These are phyloP conservation scores for Xenoacremonium recifei DNA, from an alignment of 2,329 filamentous ascomycete genomes.

Conservation along the genomic window DNA sequence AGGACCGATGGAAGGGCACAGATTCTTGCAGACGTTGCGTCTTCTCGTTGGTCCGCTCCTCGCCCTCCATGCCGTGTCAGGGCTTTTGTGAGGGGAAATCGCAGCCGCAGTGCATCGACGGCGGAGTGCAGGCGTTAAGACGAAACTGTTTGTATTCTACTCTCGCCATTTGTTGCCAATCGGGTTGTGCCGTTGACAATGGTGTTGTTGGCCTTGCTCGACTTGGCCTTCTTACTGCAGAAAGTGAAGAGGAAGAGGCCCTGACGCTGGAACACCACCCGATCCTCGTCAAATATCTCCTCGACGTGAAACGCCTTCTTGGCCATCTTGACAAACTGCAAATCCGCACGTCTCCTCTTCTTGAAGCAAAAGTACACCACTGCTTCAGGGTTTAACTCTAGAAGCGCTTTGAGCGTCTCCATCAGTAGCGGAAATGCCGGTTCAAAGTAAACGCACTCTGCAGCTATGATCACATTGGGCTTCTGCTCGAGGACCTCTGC, in stretches of 20 bases:
- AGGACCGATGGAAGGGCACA: constrained; percentile 7
- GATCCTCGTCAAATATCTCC: constrained; percentile 62
- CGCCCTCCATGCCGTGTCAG: background rate
- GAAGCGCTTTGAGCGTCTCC: constrained; percentile 71
- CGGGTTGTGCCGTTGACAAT: constrained; percentile 14
- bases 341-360: constrained; percentile 78
- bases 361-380: constrained; percentile 88
- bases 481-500: constrained; percentile 51
- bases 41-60: constrained; percentile 10
- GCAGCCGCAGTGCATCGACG: constrained; percentile 1
- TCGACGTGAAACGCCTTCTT: constrained; percentile 64
- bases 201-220: background rate
- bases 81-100: background rate
- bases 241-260: constrained; percentile 62
- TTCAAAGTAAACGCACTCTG: constrained; percentile 97
- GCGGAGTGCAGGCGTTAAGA: constrained; percentile 9
- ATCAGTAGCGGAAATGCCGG: constrained; percentile 88
- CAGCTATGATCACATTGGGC: constrained; percentile 84
- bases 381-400: constrained; percentile 67
- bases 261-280: constrained; percentile 55
- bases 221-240: constrained; percentile 25
- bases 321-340: constrained; percentile 71
- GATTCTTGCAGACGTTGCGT: constrained; percentile 9
- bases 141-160: constrained; percentile 16
- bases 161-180: constrained; percentile 16